Evolutionary conservation across 441 rosid genomes (phyloP).

Genomic region (Erysimum pusillum): DNA sequence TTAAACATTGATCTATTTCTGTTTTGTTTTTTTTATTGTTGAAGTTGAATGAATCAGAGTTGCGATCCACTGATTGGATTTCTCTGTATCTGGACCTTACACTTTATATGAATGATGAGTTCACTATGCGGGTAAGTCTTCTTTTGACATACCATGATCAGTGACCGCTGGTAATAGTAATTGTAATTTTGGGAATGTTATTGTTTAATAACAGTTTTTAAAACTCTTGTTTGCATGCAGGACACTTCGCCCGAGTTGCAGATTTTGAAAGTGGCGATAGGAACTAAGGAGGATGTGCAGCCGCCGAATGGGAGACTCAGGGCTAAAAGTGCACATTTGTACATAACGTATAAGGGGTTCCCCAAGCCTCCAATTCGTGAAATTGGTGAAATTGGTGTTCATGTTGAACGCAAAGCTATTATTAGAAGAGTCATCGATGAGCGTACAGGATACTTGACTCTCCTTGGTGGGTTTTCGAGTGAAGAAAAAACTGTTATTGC

Average conservation of each 20-base stretch:
- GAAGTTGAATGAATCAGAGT: conserved; percentile 14
- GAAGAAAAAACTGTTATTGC: background rate
- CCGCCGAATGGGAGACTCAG: background rate
- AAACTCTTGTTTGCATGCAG: background rate
- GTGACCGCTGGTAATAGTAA: background rate
- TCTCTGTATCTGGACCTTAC: conserved; percentile 9
- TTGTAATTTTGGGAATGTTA: too few relatives aligned
- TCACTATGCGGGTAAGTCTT: too few relatives aligned
- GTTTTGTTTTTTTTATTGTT: background rate
- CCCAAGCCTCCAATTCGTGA: background rate
- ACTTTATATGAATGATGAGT: background rate
- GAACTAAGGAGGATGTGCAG: background rate
- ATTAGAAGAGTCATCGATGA: conserved; percentile 13
- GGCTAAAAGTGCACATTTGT: background rate
- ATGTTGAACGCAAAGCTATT: conserved; percentile 21
- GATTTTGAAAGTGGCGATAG: conserved; percentile 11
- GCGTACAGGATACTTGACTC: background rate
- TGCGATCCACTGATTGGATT: conserved; percentile 24
- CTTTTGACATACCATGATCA: conserved; percentile 4
- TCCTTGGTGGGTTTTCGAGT: background rate
- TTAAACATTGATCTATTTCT: background rate
- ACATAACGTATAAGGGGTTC: conserved; percentile 2
- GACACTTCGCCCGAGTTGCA: background rate
- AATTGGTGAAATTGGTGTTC: background rate
- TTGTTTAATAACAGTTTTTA: background rate